Percentiles rank a stretch among this genome's conserved stretches.
Evolutionary conservation across 345 rosid genomes (phyloP).

Genomic region (Angophora floribunda): DNA sequence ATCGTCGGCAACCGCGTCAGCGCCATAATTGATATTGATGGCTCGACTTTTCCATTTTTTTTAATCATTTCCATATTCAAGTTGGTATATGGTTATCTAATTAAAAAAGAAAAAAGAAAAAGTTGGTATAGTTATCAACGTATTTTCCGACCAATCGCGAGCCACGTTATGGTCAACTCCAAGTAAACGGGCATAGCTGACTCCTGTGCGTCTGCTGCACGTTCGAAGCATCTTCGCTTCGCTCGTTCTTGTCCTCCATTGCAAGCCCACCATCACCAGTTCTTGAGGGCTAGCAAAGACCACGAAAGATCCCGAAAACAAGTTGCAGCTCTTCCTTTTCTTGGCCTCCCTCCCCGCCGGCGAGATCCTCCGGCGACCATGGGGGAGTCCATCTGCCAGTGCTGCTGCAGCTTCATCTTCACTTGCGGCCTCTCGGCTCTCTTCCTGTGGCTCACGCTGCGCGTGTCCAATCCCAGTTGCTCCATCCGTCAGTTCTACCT

Average conservation of each 20-base stretch:
- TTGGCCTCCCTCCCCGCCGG: neutral
- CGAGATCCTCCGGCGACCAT: neutral
- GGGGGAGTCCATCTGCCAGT: slow-evolving; percentile 25
- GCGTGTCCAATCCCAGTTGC: slow-evolving; percentile 47
- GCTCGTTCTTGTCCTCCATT: neutral
- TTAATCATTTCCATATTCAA: fast-evolving
- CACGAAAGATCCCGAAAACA: neutral
- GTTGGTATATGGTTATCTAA: neutral
- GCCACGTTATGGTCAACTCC: neutral
- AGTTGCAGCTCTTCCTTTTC: neutral
- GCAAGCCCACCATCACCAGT: neutral
- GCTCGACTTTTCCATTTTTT: neutral
- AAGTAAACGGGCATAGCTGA: neutral
- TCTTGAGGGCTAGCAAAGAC: neutral
- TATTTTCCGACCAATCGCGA: neutral
- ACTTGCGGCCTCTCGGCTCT: slow-evolving; percentile 51
- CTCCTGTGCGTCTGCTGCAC: neutral
- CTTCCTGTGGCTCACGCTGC: slow-evolving; percentile 72
- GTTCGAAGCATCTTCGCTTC: neutral
- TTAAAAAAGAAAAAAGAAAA: too few species aligned
- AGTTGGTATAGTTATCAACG: neutral
- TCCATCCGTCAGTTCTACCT: slow-evolving; percentile 32
- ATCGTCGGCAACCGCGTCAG: neutral
- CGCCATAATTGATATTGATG: neutral
- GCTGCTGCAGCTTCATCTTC: slow-evolving; percentile 52